These are phyloP conservation scores for Suillus decipiens DNA, from an alignment of 768 basidiomycete species.

Conservation along the genomic window DNA sequence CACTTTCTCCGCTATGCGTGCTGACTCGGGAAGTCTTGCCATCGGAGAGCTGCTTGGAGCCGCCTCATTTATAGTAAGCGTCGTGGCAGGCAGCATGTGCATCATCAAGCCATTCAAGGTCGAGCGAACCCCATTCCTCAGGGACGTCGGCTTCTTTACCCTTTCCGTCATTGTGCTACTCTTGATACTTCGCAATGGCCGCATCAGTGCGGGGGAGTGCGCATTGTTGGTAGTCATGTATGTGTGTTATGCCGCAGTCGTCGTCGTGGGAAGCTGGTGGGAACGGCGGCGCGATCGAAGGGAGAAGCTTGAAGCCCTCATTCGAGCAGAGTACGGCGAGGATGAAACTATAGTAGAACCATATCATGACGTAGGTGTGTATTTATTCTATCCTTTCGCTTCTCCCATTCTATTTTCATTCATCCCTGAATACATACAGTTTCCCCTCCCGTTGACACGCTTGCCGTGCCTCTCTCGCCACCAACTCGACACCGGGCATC, in stretches of 20 bases:
- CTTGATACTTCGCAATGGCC: constrained; percentile 73
- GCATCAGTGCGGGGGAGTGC: constrained; percentile 74
- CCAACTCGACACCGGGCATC: constrained; percentile 42
- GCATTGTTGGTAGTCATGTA: constrained; percentile 72
- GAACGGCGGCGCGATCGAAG: constrained; percentile 52
- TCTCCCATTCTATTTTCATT: background rate
- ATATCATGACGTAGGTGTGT: constrained; percentile 52
- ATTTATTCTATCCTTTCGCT: constrained; percentile 24
- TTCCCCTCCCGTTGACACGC: background rate
- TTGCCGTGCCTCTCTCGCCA: constrained; percentile 26
- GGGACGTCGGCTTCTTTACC: constrained; percentile 96
- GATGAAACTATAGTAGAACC: constrained; percentile 41
- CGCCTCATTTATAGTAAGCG: constrained; percentile 92
- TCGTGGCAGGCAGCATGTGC: constrained; percentile 97
- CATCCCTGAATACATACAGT: constrained; percentile 18
- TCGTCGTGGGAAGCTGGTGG: constrained; percentile 81
- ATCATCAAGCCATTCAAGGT: constrained; percentile 95
- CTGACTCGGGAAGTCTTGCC: constrained; percentile 83
- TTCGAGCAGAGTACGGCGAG: constrained; percentile 60
- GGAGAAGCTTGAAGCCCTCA: constrained; percentile 48
- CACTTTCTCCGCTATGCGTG: constrained; percentile 90
- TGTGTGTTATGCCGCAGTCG: constrained; percentile 70
- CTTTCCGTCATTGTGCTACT: constrained; percentile 76
- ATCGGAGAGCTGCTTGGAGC: constrained; percentile 96
- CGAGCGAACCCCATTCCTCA: constrained; percentile 74